Evolutionary conservation across 768 basidiomycete genomes (phyloP).

Genomic region (Leucocoprinus sp.): DNA sequence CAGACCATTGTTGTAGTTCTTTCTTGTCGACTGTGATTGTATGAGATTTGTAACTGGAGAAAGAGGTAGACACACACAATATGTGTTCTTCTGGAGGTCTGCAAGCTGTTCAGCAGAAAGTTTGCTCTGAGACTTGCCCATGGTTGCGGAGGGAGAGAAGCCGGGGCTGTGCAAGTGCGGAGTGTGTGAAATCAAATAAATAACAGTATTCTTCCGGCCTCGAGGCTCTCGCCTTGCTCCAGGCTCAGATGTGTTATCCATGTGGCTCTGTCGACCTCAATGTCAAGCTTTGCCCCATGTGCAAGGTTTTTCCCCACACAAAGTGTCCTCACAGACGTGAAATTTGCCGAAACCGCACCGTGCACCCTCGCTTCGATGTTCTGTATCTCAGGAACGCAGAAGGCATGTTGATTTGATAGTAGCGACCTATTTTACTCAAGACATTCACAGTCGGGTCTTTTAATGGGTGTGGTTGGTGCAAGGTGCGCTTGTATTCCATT

Average conservation of each 20-base stretch:
- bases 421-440: conserved; percentile 5
- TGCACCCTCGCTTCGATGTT: conserved; percentile 73
- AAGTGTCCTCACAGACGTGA: conserved; percentile 75
- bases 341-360: conserved; percentile 63
- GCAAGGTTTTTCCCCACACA: conserved; percentile 68
- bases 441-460: conserved; percentile 56
- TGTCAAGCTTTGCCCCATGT: conserved; percentile 70
- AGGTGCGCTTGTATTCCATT: conserved; percentile 38
- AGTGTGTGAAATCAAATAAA: conserved; percentile 12
- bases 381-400: conserved; percentile 83
- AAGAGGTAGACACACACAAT: conserved; percentile 52
- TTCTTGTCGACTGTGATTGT: conserved; percentile 79
- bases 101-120: conserved; percentile 88
- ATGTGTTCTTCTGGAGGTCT: conserved; percentile 96
- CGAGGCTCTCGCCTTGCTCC: conserved; percentile 17
- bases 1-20: conserved; percentile 90
- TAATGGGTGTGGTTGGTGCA: conserved; percentile 87
- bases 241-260: conserved; percentile 58
- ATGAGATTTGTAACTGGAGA: conserved; percentile 12
- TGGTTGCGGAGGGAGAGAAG: conserved; percentile 28
- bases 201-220: conserved; percentile 10
- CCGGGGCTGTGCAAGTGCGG: conserved; percentile 16
- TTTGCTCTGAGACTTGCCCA: conserved; percentile 98
- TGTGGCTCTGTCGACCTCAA: conserved; percentile 63
- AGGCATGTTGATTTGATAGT: conserved; percentile 37